Evolutionary conservation across 2,329 filamentous ascomycete species (phyloP), one percentile per base, ranked within the genome.

Genomic region (Aspergillus unguis): DNA sequence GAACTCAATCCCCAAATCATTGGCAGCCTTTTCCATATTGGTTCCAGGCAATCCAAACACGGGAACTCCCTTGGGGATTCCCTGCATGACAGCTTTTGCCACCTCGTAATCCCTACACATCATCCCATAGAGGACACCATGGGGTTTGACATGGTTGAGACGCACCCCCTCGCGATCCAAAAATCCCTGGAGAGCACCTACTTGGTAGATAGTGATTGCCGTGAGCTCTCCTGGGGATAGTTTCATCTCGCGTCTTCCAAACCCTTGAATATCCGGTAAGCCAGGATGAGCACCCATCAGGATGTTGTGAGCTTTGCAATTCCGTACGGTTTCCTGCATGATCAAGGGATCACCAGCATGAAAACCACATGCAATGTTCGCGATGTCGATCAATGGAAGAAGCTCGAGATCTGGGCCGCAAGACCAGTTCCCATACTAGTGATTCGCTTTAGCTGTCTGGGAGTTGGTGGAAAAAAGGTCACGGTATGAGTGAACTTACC

Each of bases 181-280:
- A 55, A 86, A 82, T 1, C 71, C 83, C 55, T 82, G 78, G 2
- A 86, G 71, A 0, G 84, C 82, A 2, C 84, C 84, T 32, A 87
- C 77, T 62, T 86, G 84, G 66, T 86, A 87, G 31, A 83, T 67
- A 0, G 80, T 75, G 56, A 80, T 78, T 6, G 81, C 80, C 1
- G 79, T 80, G 55, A 82, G 71, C 58, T 85, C 82, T 17, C 80
- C 79, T 1, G 80, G 74, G 1, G 74, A 70, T 60, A 86, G 74
- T 41, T 81, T 79, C 65, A 87, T 85, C 56, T 82, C 78, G 17
- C 84, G 76, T 2, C 84, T 74, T 2, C 84, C 84, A 59, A 87
- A 87, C 6, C 84, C 84, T 68, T 83, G 77, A 25, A 85, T 74
- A 63, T 87, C 84, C n/a, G 81, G 83, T 0, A 86, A 72, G 1